These are phyloP conservation scores for Epichloe sibirici DNA, from an alignment of 2,329 filamentous ascomycete species.

Conservation along the genomic window DNA sequence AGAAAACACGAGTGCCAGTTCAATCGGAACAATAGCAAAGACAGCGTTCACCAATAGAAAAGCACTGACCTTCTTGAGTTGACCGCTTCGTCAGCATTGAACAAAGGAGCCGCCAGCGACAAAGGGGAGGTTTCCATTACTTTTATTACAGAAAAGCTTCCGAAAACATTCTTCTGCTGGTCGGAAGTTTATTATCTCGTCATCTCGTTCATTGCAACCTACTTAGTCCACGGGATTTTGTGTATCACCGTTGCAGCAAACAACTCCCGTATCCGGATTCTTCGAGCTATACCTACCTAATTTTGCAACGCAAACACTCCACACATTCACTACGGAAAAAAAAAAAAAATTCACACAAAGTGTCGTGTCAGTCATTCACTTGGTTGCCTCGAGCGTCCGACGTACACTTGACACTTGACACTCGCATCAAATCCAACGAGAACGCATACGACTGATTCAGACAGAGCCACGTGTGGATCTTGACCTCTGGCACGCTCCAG, in stretches of 20 bases:
- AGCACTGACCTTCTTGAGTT: background rate
- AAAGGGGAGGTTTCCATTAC: background rate
- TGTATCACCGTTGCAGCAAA: background rate
- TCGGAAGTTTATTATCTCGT: slow-evolving; percentile 4
- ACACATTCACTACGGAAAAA: too few relatives aligned
- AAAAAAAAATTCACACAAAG: too few relatives aligned
- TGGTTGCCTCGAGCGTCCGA: too few relatives aligned
- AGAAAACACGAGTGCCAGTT: background rate
- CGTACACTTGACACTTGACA: too few relatives aligned
- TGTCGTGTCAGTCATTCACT: too few relatives aligned
- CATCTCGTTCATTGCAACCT: background rate
- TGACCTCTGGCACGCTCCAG: slow-evolving; percentile 5
- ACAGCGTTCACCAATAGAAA: background rate
- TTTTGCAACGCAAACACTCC: too few relatives aligned
- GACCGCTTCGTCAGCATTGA: background rate
- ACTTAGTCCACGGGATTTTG: background rate
- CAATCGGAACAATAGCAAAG: slow-evolving; percentile 2
- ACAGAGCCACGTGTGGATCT: slow-evolving; percentile 5
- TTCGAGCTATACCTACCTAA: background rate
- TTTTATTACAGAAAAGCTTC: background rate
- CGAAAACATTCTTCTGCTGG: slow-evolving; percentile 7
- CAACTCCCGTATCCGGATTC: background rate
- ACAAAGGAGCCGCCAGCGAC: slow-evolving; percentile 2
- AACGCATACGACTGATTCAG: background rate
- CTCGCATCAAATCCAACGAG: background rate